phyloP scores from a whole-genome alignment of 345 rosid genomes.

The Bruguiera sexangula region DNA sequence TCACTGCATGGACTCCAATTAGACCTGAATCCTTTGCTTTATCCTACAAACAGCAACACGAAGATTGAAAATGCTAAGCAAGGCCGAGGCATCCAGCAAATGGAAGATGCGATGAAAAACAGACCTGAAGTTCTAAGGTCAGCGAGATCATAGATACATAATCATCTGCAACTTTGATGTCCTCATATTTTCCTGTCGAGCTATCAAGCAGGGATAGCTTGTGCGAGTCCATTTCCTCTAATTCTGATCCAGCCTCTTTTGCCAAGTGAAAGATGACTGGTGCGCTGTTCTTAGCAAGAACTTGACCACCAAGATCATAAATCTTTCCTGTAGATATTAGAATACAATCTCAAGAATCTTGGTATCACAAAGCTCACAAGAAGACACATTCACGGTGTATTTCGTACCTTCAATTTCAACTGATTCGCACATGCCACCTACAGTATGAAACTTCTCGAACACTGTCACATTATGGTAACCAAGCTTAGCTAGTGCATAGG shows the following conservation, averaged over 20 bases:
- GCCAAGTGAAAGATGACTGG: conserved; percentile 61
- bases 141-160: conserved; percentile 54
- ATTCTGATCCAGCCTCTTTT: conserved; percentile 45
- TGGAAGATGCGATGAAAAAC: conserved; percentile 2
- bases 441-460: conserved; percentile 56
- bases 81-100: neutral
- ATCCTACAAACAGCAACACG: conserved; percentile 34
- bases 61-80: neutral
- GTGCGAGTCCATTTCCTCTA: conserved; percentile 66
- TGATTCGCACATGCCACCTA: conserved; percentile 72
- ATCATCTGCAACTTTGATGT: conserved; percentile 57
- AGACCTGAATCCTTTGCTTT: conserved; percentile 47
- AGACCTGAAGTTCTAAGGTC: conserved; percentile 63
- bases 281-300: conserved; percentile 66
- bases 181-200: conserved; percentile 49
- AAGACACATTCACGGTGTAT: neutral
- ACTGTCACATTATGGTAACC: conserved; percentile 55
- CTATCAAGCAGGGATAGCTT: conserved; percentile 55
- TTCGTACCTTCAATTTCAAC: conserved; percentile 56
- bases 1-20: conserved; percentile 57
- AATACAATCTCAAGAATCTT: neutral
- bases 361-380: neutral
- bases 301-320: conserved; percentile 74
- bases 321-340: conserved; percentile 39
- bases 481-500: conserved; percentile 57